Evolutionary conservation across 1,284 basidiomycete genomes (phyloP).

Genomic region (Albatrellus sp.): DNA sequence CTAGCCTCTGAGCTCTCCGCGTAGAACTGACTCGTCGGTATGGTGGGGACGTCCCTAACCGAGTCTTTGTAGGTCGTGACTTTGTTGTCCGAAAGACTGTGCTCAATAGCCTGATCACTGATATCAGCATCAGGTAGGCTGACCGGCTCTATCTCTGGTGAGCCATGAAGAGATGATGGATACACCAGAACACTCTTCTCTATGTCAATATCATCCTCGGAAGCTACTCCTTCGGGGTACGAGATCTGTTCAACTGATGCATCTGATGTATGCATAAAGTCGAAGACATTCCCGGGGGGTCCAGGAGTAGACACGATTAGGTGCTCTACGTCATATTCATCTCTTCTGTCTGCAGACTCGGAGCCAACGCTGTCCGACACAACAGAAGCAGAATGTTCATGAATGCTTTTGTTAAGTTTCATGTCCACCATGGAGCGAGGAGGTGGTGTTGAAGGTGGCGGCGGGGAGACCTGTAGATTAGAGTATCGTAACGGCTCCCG

Average conservation of each 20-base stretch:
- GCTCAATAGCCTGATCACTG: no score
- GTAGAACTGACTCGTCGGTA: background rate
- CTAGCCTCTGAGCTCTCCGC: no score
- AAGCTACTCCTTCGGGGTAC: background rate
- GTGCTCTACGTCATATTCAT: conserved; percentile 15
- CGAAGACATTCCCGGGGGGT: background rate
- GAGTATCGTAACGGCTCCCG: background rate
- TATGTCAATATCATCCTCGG: background rate
- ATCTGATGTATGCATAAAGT: no score
- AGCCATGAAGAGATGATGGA: background rate
- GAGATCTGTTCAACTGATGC: no score
- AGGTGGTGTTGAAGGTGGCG: background rate
- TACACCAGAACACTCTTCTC: background rate
- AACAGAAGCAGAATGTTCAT: background rate
- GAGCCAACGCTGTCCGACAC: background rate
- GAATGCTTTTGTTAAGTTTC: background rate
- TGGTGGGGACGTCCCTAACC: background rate
- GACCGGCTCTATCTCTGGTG: no score
- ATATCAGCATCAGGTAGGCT: no score
- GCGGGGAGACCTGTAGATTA: background rate
- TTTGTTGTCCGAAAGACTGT: no score
- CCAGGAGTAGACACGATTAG: conserved; percentile 7
- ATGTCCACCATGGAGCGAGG: no score
- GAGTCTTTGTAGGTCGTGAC: no score
- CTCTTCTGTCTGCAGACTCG: conserved; percentile 11